These are phyloP conservation scores for Sclerotiophoma versabilis DNA, from an alignment of 2,329 filamentous ascomycete genomes.

Conservation along the genomic window DNA sequence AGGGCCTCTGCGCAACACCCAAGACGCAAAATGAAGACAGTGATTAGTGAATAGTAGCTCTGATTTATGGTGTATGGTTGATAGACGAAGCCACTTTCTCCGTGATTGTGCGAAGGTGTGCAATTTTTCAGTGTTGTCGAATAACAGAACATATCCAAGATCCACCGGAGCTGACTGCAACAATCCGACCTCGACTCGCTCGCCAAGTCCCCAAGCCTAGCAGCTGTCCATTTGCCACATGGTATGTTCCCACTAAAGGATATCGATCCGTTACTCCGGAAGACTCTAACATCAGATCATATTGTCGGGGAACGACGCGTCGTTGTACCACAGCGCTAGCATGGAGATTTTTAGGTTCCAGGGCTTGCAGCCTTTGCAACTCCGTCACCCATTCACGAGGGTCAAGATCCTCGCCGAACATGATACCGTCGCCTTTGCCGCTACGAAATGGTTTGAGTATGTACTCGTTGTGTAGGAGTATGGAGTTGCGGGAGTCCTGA, in stretches of 20 bases:
- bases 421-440: constrained; percentile 2
- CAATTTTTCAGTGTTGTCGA: background rate
- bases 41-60: background rate
- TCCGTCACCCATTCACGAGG: background rate
- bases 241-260: constrained; percentile 3
- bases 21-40: background rate
- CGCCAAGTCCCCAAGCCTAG: constrained; percentile 2
- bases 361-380: background rate
- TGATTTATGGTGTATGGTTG: no score
- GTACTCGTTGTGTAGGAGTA: background rate
- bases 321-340: constrained; percentile 1
- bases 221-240: constrained; percentile 3
- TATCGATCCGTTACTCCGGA: background rate
- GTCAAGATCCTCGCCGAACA: constrained; percentile 2
- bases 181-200: background rate
- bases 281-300: background rate
- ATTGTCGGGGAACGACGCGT: background rate
- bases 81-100: background rate
- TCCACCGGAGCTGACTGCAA: constrained; percentile 2
- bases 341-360: background rate
- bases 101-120: background rate
- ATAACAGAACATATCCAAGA: constrained; percentile 8
- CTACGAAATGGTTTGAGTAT: constrained; percentile 1
- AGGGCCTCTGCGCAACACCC: background rate
- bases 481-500: background rate